Evolutionary conservation across 306 rosid species (phyloP), one percentile per base, ranked within the genome.

Genomic region (Citrullus amarus): DNA sequence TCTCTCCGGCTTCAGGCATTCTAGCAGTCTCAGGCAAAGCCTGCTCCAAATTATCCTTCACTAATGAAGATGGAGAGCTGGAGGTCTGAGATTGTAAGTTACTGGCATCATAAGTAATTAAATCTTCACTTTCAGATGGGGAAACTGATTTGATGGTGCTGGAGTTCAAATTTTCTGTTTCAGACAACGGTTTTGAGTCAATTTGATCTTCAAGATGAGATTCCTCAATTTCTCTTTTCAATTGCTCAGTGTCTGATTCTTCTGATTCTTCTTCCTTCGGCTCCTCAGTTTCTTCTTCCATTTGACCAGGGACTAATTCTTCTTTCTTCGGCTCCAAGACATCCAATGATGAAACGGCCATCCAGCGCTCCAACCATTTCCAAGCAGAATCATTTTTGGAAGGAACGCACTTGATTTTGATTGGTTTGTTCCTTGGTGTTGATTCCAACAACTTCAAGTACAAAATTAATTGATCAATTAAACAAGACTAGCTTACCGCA

Each of bases 361-460:
- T 90, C 99, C 99, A 96, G 79, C 93, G 91, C 89, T 96, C 99
- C 90, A 96, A 80, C 99, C 99, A 96, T 78, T 85, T 88, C 99
- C 98, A 96, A 72, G 94, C 93, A 82, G 99, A 91, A 80, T 91
- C 92, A 10, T 86, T 80, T 85, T 96, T 93, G 51, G 89, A 88
- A 81, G 98, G 92, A 79, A 88, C 92, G 38, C 99, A 92, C 85
- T 89, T 91, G 55, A 93, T 86, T 78, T 78, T 83, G 84, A 96
- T 90, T 66, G 87, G 82, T 81, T 89, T 88, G 83, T 78, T 80
- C 83, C 86, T 96, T 12, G 93, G 93, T 51, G 93, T 80, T 79
- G 98, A 91, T 79, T 90, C 91, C 84, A 96, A 53, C 78, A 96
- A 85, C 99, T 96, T 80, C 30, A 78, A 78, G 18, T 70, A 56